Percentiles rank a stretch among this genome's conserved stretches.
Evolutionary conservation across 495 filamentous ascomycete species (phyloP).

Genomic region (Neurospora hispaniola): DNA sequence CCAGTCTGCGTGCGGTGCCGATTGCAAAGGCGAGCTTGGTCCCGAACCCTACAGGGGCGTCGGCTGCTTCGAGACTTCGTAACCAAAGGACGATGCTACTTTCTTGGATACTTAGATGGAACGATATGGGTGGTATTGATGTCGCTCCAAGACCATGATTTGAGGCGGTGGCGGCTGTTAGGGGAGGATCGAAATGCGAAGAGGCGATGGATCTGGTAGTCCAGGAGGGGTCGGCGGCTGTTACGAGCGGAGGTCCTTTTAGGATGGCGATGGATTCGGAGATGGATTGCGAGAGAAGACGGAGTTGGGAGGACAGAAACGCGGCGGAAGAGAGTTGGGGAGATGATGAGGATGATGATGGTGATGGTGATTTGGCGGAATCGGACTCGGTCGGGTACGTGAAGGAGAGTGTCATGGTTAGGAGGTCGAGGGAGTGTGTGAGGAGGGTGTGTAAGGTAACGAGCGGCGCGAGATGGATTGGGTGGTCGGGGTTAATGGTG

Average conservation of each 20-base stretch:
- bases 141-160: not conserved
- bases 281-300: conserved; percentile 64
- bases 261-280: conserved; percentile 56
- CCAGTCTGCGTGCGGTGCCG: conserved; percentile 48
- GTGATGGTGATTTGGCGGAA: conserved; percentile 11
- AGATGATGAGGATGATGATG: conserved; percentile 14
- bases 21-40: conserved; percentile 43
- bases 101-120: conserved; percentile 70
- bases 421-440: conserved; percentile 64
- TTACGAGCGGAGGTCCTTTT: conserved; percentile 41
- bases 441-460: conserved; percentile 62
- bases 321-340: conserved; percentile 9
- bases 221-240: conserved; percentile 24
- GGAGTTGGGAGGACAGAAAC: conserved; percentile 73
- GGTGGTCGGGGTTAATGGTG: conserved; percentile 41
- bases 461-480: conserved; percentile 56
- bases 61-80: conserved; percentile 61
- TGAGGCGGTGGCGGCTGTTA: conserved; percentile 19
- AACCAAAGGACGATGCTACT: conserved; percentile 67
- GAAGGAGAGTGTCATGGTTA: conserved; percentile 63
- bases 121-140: conserved; percentile 48
- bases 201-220: conserved; percentile 27
- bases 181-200: conserved; percentile 32
- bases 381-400: conserved; percentile 23
- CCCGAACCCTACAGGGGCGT: conserved; percentile 37